Base-by-base conservation (phyloP, 1,284 basidiomycete species). In the Neolentinus lepideus region DNA sequence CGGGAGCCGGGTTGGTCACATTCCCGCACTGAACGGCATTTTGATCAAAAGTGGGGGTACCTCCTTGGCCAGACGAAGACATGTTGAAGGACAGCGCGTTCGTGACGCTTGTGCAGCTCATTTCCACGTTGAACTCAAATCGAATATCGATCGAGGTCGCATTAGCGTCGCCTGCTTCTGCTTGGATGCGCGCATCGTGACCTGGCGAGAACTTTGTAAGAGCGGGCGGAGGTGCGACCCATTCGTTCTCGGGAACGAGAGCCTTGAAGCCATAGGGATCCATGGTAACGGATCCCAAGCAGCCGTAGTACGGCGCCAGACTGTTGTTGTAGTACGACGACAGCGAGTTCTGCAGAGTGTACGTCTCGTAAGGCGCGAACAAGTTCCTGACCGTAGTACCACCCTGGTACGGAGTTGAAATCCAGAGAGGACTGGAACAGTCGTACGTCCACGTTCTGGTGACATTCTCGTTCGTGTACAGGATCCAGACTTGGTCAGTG, bases 381-480 rank as follows among this genome's bases (percentile, higher is more conserved):
- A 95, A 69, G 67, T 95, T 96, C 61, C 75, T 77, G 14, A 96
- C 80, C 1, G 64, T 71, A 2, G 73, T 79, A 12, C 81, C 81
- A 8, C 80, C 78, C 48, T 69, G 60, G 69, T 79, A 94, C 0
- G 93, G 92, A 0, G 90, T 80, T 0, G 85, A 85, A 54, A 93
- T 91, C 85, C 88, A 90, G n/a, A 73, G 61, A 0, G 66, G 21
- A 22, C 70, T 58, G 16, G 66, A 71, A 69, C 92, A 94, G 60
- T 84, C 74, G 61, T 76, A 81, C 19, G 73, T 66, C 70, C 84
- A 92, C 0, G 82, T 79, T 56, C 71, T 72, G 1, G 92, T 90
- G 46, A 63, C 56, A 64, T 95, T 95, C 75, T 90, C 84, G 70
- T 94, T 95, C 54, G 88, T 84, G 71, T 84, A 94, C 10, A 95